Evolutionary conservation across 2,329 filamentous ascomycete genomes (phyloP).

Genomic region (Nothopassalora personata): DNA sequence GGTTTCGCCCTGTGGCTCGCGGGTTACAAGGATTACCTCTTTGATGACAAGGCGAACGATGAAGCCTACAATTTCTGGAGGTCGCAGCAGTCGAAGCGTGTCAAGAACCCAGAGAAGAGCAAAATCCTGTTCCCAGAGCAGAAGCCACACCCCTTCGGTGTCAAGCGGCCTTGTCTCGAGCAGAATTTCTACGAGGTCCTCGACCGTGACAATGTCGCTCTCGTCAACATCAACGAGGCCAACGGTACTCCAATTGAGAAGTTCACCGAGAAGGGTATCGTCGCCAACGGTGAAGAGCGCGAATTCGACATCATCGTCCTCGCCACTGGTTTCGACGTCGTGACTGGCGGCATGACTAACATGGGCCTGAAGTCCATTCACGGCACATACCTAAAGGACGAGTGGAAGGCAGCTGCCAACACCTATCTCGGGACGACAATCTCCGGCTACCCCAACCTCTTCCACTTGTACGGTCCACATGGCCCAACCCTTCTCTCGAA

Average conservation of each 20-base stretch:
- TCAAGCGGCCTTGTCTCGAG: conserved; percentile 45
- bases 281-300: conserved; percentile 37
- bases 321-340: conserved; percentile 44
- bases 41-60: conserved; percentile 39
- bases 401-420: conserved; percentile 42
- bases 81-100: conserved; percentile 40
- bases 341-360: conserved; percentile 44
- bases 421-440: conserved; percentile 42
- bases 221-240: conserved; percentile 39
- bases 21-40: conserved; percentile 31
- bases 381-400: conserved; percentile 30
- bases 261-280: conserved; percentile 41
- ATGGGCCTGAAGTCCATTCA: conserved; percentile 39
- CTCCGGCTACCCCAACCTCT: conserved; percentile 25
- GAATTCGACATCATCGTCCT: conserved; percentile 46
- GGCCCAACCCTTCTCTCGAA: conserved; percentile 42
- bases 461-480: conserved; percentile 40
- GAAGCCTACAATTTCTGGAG: conserved; percentile 46
- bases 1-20: conserved; percentile 29
- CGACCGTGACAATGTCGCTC: conserved; percentile 39
- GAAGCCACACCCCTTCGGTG: conserved; percentile 43
- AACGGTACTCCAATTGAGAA: conserved; percentile 37
- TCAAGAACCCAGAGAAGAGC: conserved; percentile 41
- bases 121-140: conserved; percentile 44
- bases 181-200: conserved; percentile 46